Percentiles rank a stretch among this genome's conserved stretches.
phyloP scores from a whole-genome alignment of 2,329 filamentous ascomycete genomes.

The Coccinonectria pachysandricola region DNA sequence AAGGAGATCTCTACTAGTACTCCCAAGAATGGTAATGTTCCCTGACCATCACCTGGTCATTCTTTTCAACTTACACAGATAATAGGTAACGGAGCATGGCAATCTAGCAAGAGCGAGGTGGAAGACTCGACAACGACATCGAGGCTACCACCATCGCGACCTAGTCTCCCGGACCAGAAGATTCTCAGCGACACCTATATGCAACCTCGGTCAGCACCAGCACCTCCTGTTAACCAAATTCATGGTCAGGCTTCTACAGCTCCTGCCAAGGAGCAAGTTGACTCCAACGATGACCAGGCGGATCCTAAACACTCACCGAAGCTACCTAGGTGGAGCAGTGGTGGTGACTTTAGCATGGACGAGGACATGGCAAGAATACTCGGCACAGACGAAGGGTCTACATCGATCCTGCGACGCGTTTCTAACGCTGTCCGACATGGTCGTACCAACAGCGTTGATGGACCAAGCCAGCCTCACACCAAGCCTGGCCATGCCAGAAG shows the following conservation, averaged over 20 bases:
- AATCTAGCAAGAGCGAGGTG: conserved; percentile 12
- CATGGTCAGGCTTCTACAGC: conserved; percentile 8
- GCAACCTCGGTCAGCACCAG: conserved; percentile 46
- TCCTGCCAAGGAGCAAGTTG: conserved; percentile 38
- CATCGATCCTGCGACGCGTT: conserved; percentile 75
- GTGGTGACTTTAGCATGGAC: conserved; percentile 85
- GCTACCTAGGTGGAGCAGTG: conserved; percentile 64
- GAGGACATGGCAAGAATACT: conserved; percentile 90
- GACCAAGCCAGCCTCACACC: conserved; percentile 31
- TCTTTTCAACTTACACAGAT: too few species aligned
- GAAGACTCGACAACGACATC: conserved; percentile 13
- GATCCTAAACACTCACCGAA: conserved; percentile 51
- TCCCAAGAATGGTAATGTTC: conserved; percentile 33
- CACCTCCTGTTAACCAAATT: conserved; percentile 29
- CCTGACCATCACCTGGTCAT: too few species aligned
- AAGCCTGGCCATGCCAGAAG: conserved; percentile 47
- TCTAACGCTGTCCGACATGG: conserved; percentile 93
- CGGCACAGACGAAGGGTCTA: conserved; percentile 63
- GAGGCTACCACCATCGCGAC: conserved; percentile 15
- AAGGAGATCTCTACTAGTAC: conserved; percentile 49
- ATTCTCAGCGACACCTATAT: conserved; percentile 41
- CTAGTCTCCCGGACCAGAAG: conserved; percentile 13
- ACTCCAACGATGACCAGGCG: conserved; percentile 28
- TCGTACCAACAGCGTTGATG: conserved; percentile 70
- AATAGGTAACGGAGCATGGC: too few species aligned